These are phyloP conservation scores for Pezizomycotina sp. DNA, from an alignment of 2,329 filamentous ascomycete genomes.

Conservation along the genomic window DNA sequence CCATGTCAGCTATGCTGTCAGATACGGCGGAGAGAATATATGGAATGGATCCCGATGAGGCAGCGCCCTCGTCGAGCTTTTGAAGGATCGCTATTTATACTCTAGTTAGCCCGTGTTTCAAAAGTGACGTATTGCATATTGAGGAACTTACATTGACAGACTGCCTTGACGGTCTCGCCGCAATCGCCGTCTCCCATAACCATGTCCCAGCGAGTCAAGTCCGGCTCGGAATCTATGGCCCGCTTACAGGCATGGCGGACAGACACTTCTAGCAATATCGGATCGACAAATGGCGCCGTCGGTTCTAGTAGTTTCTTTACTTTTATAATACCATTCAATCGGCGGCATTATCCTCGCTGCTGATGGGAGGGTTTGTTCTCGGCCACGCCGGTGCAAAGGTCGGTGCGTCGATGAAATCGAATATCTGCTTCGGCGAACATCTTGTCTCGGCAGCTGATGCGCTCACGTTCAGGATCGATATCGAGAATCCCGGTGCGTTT, in stretches of 20 bases:
- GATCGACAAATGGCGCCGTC: constrained; percentile 16
- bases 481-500: constrained; percentile 55
- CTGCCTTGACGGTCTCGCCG: constrained; percentile 68
- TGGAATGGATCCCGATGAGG: constrained; percentile 1
- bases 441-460: constrained; percentile 41
- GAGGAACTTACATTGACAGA: constrained; percentile 56
- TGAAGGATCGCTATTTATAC: constrained; percentile 54
- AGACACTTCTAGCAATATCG: constrained; percentile 37
- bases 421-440: constrained; percentile 34
- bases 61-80: constrained; percentile 1
- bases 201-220: constrained; percentile 54
- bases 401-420: constrained; percentile 51
- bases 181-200: constrained; percentile 84
- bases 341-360: constrained; percentile 38
- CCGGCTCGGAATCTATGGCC: constrained; percentile 45
- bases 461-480: constrained; percentile 46
- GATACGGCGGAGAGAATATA: constrained; percentile 26
- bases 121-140: constrained; percentile 46
- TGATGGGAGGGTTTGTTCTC: constrained; percentile 41
- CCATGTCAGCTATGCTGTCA: constrained; percentile 36
- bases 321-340: constrained; percentile 34
- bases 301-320: constrained; percentile 3
- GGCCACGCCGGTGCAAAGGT: constrained; percentile 52
- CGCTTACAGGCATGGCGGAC: constrained; percentile 39
- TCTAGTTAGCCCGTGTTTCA: constrained; percentile 47